Evolutionary conservation across 1,284 basidiomycete species (phyloP), one percentile per base, ranked within the genome.

Genomic region (Mycosarcoma mackinlayi): DNA sequence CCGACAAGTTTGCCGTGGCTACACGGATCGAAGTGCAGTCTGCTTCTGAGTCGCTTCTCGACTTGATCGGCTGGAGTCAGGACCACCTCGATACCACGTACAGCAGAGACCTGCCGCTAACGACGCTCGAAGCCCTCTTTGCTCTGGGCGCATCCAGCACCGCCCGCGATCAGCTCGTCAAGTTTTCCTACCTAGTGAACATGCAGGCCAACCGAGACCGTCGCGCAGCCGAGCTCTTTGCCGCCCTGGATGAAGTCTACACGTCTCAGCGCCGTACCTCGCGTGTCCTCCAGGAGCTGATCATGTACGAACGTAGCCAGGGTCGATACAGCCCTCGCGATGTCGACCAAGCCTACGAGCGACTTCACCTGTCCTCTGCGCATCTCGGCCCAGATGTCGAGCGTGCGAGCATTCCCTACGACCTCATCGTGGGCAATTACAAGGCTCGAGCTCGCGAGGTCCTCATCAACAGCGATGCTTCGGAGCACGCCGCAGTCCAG

Each of bases 171-270:
- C 60, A 73, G 57, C 70, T 73, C 0, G 47, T 73, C 65, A 73
- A 73, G 25, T 68, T 73, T 24, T 48, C 48, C 30, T 73, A 73
- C 46, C 54, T 73, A 11, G 19, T 68, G 53, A 67, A 73, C 39
- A 42, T 64, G 27, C 48, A 73, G 40, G 61, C 57, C 10, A 58
- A 35, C 30, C 40, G 41, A 6, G 34, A 4, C 8, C 39, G 30
- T 5, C 48, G 52, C 1, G 49, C 53, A 6, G n/a, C 10, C 16
- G 50, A 68, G 39, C 56, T 73, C 4, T 67, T 73, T 30, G 42
- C 50, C 24, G 46, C 50, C 30, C 47, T 73, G 13, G 61, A 68
- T 8, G 38, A 63, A 24, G 49, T 73, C 28, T 56, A 54, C 25
- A 19, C 40, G 11, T 47, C 45, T 23, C 64, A 73, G 33, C 55